phyloP scores from a whole-genome alignment of 2,329 filamentous ascomycete genomes.

The Arthroderma sp. region DNA sequence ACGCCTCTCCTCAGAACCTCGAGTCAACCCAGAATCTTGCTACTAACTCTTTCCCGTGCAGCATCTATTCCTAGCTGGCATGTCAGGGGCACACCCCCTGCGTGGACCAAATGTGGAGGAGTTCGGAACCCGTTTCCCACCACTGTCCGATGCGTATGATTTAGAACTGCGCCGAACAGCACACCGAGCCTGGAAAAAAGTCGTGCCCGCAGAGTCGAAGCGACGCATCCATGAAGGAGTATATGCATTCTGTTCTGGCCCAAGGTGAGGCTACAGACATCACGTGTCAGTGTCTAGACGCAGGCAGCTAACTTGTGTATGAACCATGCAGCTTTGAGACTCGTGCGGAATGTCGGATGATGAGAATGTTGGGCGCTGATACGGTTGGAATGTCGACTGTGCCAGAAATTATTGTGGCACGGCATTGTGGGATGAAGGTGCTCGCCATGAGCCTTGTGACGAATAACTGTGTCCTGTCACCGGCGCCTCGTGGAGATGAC shows the following conservation, averaged over 20 bases:
- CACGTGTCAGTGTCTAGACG: not conserved
- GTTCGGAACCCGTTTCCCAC: constrained; percentile 51
- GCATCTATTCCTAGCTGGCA: constrained; percentile 53
- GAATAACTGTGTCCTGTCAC: constrained; percentile 50
- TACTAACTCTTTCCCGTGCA: constrained; percentile 19
- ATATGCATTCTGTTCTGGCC: constrained; percentile 53
- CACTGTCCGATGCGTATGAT: constrained; percentile 55
- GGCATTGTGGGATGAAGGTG: constrained; percentile 52
- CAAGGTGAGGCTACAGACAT: constrained; percentile 38
- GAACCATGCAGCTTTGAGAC: constrained; percentile 45
- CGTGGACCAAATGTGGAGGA: constrained; percentile 51
- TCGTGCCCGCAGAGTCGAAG: constrained; percentile 34
- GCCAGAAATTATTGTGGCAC: constrained; percentile 54
- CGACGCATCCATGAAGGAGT: constrained; percentile 51
- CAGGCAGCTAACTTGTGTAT: not conserved
- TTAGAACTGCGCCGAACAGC: constrained; percentile 46
- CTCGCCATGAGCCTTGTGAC: constrained; percentile 56
- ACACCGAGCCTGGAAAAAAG: constrained; percentile 46
- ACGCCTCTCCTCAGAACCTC: constrained; percentile 18
- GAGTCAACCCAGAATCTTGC: constrained; percentile 11
- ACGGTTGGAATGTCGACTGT: constrained; percentile 61
- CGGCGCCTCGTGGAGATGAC: constrained; percentile 48
- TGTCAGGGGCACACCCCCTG: constrained; percentile 50
- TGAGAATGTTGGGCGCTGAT: constrained; percentile 50
- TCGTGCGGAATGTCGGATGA: constrained; percentile 52